Percentiles rank a stretch among this genome's conserved stretches.
Conservation (phyloP, 306 rosid genomes). For the Casuarina glauca region DNA sequence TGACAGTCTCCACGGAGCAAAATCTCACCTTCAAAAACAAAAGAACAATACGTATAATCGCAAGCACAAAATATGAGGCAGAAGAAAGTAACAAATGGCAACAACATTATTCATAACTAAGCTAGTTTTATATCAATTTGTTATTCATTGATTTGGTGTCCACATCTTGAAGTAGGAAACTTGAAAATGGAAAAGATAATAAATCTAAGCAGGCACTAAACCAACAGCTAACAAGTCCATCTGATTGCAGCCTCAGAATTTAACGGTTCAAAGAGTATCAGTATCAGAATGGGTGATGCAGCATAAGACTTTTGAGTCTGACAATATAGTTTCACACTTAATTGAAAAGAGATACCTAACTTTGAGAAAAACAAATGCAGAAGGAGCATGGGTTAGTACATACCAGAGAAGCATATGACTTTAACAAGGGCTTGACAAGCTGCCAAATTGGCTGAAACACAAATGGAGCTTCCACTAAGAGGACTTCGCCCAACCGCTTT, state of each 20-base stretch:
- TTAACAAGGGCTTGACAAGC: slow-evolving; percentile 72
- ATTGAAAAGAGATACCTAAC: not conserved
- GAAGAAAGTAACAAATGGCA: slow-evolving; percentile 9
- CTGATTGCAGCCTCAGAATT: not conserved
- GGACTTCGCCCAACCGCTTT: slow-evolving; percentile 71
- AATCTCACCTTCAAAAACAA: slow-evolving; percentile 67
- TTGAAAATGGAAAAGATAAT: no score
- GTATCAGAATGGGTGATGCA: not conserved
- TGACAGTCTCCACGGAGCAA: slow-evolving; percentile 72
- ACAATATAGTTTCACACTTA: not conserved
- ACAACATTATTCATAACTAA: not conserved
- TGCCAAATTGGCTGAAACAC: slow-evolving; percentile 91
- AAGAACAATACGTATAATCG: not conserved
- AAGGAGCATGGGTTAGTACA: slow-evolving; percentile 16
- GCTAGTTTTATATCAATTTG: not conserved
- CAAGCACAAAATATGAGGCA: not conserved
- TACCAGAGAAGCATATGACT: slow-evolving; percentile 87
- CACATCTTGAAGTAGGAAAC: no score
- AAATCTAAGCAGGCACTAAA: not conserved
- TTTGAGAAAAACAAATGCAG: slow-evolving; percentile 6
- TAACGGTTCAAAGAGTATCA: not conserved
- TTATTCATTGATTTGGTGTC: no score
- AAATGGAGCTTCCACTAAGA: slow-evolving; percentile 87
- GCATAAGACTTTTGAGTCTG: not conserved
- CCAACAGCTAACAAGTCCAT: not conserved